Percentiles rank a stretch among this genome's conserved stretches.
Evolutionary conservation across 2,329 filamentous ascomycete species (phyloP).

Genomic region (Pseudogymnoascus sp.): DNA sequence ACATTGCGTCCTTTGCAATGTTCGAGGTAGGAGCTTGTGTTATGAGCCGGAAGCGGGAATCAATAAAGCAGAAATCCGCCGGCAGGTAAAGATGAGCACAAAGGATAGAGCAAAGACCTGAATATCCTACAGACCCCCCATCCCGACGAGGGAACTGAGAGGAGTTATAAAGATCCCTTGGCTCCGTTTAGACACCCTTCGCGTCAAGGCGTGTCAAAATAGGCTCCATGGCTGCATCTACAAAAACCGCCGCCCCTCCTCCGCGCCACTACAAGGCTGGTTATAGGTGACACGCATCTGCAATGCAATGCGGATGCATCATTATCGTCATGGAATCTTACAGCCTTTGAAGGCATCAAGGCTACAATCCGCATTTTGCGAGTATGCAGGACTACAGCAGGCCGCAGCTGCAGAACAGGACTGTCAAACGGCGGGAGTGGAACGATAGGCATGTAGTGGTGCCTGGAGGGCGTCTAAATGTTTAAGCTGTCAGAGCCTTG

Average conservation of each 20-base stretch:
- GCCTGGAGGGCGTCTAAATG: neutral
- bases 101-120: neutral
- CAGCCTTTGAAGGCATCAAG: neutral
- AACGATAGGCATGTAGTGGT: neutral
- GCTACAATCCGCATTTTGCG: neutral
- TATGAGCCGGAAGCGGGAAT: neutral
- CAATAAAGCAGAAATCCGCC: neutral
- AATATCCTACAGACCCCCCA: neutral
- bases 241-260: neutral
- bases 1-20: neutral
- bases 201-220: neutral
- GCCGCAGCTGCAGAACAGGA: neutral
- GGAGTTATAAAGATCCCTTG: neutral
- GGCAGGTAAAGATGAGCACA: neutral
- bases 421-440: neutral
- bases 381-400: neutral
- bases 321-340: neutral
- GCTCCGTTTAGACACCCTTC: neutral
- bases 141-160: neutral
- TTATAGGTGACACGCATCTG: conserved; percentile 44
- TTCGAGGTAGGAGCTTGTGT: no score
- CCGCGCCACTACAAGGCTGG: neutral
- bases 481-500: neutral
- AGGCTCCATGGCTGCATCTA: neutral
- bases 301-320: neutral